Evolutionary conservation across 1,284 basidiomycete genomes (phyloP).

Genomic region (Agaricales sp.): DNA sequence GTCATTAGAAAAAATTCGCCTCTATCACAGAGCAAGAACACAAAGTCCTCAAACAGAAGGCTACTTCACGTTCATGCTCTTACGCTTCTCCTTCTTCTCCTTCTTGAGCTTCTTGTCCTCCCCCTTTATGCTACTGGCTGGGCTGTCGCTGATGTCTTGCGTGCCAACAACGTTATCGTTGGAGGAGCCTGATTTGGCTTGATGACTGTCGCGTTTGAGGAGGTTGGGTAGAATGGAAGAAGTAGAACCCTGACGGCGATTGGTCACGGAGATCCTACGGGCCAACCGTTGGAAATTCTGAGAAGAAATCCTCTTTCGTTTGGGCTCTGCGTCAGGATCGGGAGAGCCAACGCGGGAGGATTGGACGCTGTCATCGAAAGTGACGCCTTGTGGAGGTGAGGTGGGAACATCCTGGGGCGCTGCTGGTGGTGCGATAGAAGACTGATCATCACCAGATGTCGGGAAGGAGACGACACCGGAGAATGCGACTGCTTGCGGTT

Average conservation of each 20-base stretch:
- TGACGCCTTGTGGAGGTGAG: slow-evolving; percentile 27
- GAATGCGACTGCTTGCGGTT: not conserved
- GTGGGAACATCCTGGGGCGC: slow-evolving; percentile 16
- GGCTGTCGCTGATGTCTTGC: slow-evolving; percentile 32
- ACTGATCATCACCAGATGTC: slow-evolving; percentile 11
- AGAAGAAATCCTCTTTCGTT: slow-evolving; percentile 67
- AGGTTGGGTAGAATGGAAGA: slow-evolving; percentile 35
- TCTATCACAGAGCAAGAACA: too few species aligned
- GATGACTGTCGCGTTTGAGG: slow-evolving; percentile 28
- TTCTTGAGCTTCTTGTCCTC: slow-evolving; percentile 33
- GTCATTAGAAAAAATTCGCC: too few species aligned
- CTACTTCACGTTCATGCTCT: slow-evolving; percentile 22
- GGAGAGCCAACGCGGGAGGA: slow-evolving; percentile 47
- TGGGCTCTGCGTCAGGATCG: slow-evolving; percentile 60
- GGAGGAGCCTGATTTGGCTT: slow-evolving; percentile 15
- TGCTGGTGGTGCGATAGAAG: slow-evolving; percentile 14
- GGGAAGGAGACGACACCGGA: slow-evolving; percentile 21
- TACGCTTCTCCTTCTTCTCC: slow-evolving; percentile 35
- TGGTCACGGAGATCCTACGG: slow-evolving; percentile 57
- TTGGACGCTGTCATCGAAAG: slow-evolving; percentile 37
- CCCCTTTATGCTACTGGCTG: slow-evolving; percentile 36
- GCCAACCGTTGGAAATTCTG: slow-evolving; percentile 77
- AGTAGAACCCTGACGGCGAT: slow-evolving; percentile 44
- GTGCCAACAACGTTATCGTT: slow-evolving; percentile 22
- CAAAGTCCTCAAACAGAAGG: not conserved